phyloP scores from a whole-genome alignment of 2,329 filamentous ascomycete species.

The Fusarium anthophilum region DNA sequence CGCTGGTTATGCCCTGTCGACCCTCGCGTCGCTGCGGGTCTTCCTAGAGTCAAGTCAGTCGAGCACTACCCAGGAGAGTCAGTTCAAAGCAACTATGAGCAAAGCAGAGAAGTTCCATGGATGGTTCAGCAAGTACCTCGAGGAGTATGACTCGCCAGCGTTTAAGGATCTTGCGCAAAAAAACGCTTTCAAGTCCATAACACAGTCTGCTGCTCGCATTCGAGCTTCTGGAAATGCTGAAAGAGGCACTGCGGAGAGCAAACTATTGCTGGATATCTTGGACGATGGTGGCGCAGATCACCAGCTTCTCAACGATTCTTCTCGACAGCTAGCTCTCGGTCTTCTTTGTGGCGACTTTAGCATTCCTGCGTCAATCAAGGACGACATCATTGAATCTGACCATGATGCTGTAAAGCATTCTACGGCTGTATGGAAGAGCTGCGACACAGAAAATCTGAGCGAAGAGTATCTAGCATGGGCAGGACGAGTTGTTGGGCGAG shows the following conservation, averaged over 20 bases:
- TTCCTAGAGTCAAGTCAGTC: conserved; percentile 80
- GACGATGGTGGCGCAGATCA: conserved; percentile 71
- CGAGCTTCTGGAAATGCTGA: conserved; percentile 74
- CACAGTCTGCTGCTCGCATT: conserved; percentile 73
- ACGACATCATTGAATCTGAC: conserved; percentile 77
- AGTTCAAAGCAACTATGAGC: conserved; percentile 79
- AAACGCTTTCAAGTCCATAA: conserved; percentile 72
- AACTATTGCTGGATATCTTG: conserved; percentile 81
- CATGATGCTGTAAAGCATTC: conserved; percentile 68
- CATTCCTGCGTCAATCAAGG: conserved; percentile 52
- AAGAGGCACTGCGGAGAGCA: conserved; percentile 78
- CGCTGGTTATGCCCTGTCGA: conserved; percentile 81
- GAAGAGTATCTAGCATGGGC: conserved; percentile 84
- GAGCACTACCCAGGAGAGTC: conserved; percentile 84
- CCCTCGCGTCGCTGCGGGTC: conserved; percentile 78
- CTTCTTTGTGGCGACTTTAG: conserved; percentile 81
- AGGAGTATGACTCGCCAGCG: conserved; percentile 64
- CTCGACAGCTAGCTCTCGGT: conserved; percentile 74
- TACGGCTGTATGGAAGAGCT: conserved; percentile 79
- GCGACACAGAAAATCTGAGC: conserved; percentile 70
- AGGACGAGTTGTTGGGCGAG: conserved; percentile 82
- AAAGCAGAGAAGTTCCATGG: conserved; percentile 79
- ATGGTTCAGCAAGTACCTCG: conserved; percentile 80
- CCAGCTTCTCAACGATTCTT: conserved; percentile 74
- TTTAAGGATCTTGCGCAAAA: conserved; percentile 61